phyloP scores from a whole-genome alignment of 1,139 yeast species.

The Magnusiomyces magnusii region DNA sequence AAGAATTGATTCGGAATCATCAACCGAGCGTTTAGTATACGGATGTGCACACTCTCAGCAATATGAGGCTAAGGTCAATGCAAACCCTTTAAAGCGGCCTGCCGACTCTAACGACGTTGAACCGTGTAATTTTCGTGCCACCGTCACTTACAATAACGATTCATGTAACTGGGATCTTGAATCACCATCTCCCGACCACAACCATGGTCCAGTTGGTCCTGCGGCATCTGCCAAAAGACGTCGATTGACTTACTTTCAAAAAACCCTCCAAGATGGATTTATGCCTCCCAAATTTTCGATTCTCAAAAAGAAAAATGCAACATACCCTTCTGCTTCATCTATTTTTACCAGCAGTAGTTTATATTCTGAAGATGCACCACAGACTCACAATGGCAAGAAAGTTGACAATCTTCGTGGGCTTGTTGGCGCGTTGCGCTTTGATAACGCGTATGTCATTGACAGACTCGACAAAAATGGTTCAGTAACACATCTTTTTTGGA shows the following conservation, averaged over 20 bases:
- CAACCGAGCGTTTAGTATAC: background rate
- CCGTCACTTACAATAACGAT: background rate
- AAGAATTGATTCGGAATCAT: background rate
- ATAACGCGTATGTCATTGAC: conserved; percentile 15
- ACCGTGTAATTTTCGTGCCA: conserved; percentile 11
- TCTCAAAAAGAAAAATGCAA: background rate
- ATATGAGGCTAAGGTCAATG: background rate
- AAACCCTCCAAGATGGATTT: conserved; percentile 10
- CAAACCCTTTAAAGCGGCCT: background rate
- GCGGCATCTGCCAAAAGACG: conserved; percentile 10
- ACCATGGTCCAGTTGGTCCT: conserved; percentile 15
- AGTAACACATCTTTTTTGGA: conserved; percentile 15
- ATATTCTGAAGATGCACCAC: background rate
- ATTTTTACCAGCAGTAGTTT: background rate
- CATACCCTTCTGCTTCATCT: background rate
- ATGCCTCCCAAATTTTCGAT: conserved; percentile 2
- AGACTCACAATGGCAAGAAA: conserved; percentile 1
- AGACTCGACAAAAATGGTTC: conserved; percentile 12
- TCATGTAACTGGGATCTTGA: conserved; percentile 5
- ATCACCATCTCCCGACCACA: conserved; percentile 10
- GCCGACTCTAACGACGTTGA: background rate
- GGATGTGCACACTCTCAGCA: background rate
- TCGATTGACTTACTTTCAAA: conserved; percentile 15
- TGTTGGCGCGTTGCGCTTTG: conserved; percentile 16
- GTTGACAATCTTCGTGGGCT: conserved; percentile 11